Percentiles rank a stretch among this genome's conserved stretches.
phyloP scores from a whole-genome alignment of 805 yeast genomes.

The Monosporozyma aerobia region DNA sequence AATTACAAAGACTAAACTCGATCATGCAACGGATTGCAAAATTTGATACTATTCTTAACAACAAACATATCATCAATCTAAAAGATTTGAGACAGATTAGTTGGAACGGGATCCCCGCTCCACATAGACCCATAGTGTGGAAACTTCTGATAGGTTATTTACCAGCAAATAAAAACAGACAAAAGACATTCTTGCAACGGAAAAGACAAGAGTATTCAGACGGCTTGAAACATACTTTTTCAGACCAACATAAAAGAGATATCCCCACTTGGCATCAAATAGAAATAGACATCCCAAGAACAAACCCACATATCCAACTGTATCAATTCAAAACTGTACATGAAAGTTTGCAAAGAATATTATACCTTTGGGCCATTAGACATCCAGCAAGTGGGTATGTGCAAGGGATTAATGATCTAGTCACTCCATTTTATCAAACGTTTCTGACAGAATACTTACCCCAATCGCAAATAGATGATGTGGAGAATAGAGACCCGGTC shows the following conservation, averaged over 20 bases:
- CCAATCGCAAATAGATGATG: conserved; percentile 33
- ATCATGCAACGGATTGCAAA: conserved; percentile 52
- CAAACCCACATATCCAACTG: conserved; percentile 74
- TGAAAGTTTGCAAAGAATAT: conserved; percentile 64
- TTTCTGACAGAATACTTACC: conserved; percentile 60
- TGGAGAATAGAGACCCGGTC: conserved; percentile 55
- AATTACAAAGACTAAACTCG: conserved; percentile 43
- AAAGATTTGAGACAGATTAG: conserved; percentile 66
- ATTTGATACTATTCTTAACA: conserved; percentile 53
- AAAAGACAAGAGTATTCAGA: conserved; percentile 81
- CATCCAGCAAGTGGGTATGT: conserved; percentile 98
- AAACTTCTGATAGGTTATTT: conserved; percentile 81
- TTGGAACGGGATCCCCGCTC: conserved; percentile 90
- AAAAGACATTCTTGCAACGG: conserved; percentile 57
- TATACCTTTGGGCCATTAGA: conserved; percentile 90
- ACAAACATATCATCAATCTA: conserved; percentile 49
- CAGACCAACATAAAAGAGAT: conserved; percentile 47
- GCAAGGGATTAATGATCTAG: conserved; percentile 92
- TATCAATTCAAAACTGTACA: conserved; percentile 68
- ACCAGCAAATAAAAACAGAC: conserved; percentile 75
- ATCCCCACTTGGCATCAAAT: conserved; percentile 91
- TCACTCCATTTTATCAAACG: conserved; percentile 86
- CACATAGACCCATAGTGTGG: conserved; percentile 79
- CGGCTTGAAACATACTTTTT: conserved; percentile 59
- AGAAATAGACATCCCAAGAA: conserved; percentile 87